phyloP scores from a whole-genome alignment of 2,329 filamentous ascomycete species.

The Sporothrix brunneoviolacea region DNA sequence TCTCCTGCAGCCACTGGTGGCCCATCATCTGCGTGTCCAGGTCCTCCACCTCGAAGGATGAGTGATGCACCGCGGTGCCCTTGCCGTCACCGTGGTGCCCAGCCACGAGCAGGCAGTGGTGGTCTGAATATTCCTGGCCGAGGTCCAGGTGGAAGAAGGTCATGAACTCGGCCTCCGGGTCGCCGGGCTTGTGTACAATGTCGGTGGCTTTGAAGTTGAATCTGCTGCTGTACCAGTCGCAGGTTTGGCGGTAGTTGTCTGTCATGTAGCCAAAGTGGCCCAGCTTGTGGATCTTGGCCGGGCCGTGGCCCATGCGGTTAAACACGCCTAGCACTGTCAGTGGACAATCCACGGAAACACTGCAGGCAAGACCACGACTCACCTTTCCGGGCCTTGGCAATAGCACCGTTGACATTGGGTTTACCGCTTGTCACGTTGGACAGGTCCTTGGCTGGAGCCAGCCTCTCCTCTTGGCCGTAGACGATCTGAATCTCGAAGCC shows the following conservation, averaged over 20 bases:
- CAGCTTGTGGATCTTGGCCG: constrained; percentile 23
- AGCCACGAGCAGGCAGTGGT: constrained; percentile 46
- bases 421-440: no score
- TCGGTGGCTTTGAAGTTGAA: constrained; percentile 26
- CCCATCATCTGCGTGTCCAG: constrained; percentile 55
- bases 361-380: no score
- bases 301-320: constrained; percentile 24
- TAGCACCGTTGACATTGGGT: no score
- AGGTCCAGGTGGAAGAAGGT: constrained; percentile 46
- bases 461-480: no score
- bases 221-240: constrained; percentile 22
- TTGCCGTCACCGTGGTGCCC: constrained; percentile 19
- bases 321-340: constrained; percentile 22
- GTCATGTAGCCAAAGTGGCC: constrained; percentile 26
- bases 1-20: constrained; percentile 48
- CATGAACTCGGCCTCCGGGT: no score
- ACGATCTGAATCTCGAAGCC: no score
- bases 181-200: no score
- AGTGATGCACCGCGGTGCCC: constrained; percentile 42
- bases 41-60: constrained; percentile 51
- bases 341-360: no score
- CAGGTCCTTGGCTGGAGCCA: no score
- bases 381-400: no score
- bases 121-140: constrained; percentile 40
- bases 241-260: constrained; percentile 22